phyloP scores from a whole-genome alignment of 148 eudicot species.

The Rhododendron simsii region DNA sequence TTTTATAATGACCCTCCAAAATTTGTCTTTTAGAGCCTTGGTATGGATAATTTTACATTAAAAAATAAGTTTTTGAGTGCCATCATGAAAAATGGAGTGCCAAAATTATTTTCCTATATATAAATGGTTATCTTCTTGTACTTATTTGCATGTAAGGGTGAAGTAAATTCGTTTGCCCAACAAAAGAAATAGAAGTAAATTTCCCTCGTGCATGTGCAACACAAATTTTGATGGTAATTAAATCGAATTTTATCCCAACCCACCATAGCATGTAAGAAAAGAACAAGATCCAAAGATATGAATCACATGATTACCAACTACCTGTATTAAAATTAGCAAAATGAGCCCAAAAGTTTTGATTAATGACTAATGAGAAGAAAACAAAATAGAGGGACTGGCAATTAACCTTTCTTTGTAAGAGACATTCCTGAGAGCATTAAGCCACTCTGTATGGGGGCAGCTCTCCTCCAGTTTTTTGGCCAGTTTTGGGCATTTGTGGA shows the following conservation, averaged over 20 bases:
- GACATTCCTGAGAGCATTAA: not conserved
- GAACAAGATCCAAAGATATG: constrained; percentile 31
- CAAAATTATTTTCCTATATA: too few relatives aligned
- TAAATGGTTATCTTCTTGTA: too few relatives aligned
- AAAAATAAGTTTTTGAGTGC: too few relatives aligned
- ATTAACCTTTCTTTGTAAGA: not conserved
- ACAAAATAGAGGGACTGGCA: not conserved
- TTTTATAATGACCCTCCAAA: too few relatives aligned
- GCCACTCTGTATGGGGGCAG: not conserved
- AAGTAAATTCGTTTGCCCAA: not conserved
- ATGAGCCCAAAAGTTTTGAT: not conserved
- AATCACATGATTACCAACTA: constrained; percentile 24
- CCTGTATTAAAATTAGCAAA: not conserved
- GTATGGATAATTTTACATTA: too few relatives aligned
- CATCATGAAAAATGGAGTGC: too few relatives aligned
- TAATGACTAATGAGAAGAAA: not conserved
- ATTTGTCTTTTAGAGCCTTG: too few relatives aligned
- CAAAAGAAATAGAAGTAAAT: not conserved
- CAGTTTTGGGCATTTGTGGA: too few relatives aligned
- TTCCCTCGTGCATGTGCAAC: not conserved
- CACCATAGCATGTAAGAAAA: not conserved
- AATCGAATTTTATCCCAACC: not conserved
- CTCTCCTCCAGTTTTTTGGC: too few relatives aligned
- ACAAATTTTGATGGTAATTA: not conserved
- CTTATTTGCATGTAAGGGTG: not conserved